Percentiles rank a stretch among this genome's conserved stretches.
Evolutionary conservation across 1,284 basidiomycete species (phyloP).

Genomic region (Melampsora medusae): DNA sequence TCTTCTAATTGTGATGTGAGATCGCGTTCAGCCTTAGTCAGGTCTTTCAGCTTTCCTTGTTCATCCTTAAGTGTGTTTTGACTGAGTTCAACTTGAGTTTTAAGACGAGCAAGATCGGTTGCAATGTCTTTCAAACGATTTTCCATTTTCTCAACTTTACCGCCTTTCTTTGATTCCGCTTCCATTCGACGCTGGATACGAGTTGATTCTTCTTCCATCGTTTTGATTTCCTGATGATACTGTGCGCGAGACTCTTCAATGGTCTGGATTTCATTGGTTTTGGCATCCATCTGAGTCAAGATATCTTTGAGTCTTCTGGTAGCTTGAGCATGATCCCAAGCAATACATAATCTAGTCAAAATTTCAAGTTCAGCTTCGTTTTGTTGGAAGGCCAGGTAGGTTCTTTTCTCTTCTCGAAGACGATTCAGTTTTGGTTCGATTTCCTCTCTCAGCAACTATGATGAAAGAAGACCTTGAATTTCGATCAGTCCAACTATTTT

Average conservation of each 20-base stretch:
- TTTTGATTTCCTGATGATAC: slow-evolving; percentile 52
- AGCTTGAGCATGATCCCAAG: slow-evolving; percentile 79
- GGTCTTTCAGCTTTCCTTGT: slow-evolving; percentile 63
- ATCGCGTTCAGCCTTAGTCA: slow-evolving; percentile 64
- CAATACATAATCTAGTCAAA: slow-evolving; percentile 77
- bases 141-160: slow-evolving; percentile 73
- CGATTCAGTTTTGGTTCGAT: slow-evolving; percentile 92
- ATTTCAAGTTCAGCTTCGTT: slow-evolving; percentile 82
- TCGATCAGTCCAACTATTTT: not conserved
- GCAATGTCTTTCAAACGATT: slow-evolving; percentile 75
- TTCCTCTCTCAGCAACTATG: slow-evolving; percentile 73
- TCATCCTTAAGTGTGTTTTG: slow-evolving; percentile 77
- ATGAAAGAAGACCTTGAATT: not conserved
- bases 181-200: slow-evolving; percentile 28
- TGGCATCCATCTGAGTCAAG: slow-evolving; percentile 45
- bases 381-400: slow-evolving; percentile 88
- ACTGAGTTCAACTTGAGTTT: slow-evolving; percentile 82
- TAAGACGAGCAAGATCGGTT: slow-evolving; percentile 80
- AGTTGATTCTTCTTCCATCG: slow-evolving; percentile 60
- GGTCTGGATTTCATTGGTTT: slow-evolving; percentile 45
- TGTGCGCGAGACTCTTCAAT: slow-evolving; percentile 32
- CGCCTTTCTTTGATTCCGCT: slow-evolving; percentile 66
- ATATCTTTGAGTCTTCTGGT: slow-evolving; percentile 60
- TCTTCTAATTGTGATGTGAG: slow-evolving; percentile 46
- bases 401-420: slow-evolving; percentile 82